These are phyloP conservation scores for Coemansia sp. DNA, from an alignment of 192 early-diverging fungal genomes.

Conservation along the genomic window DNA sequence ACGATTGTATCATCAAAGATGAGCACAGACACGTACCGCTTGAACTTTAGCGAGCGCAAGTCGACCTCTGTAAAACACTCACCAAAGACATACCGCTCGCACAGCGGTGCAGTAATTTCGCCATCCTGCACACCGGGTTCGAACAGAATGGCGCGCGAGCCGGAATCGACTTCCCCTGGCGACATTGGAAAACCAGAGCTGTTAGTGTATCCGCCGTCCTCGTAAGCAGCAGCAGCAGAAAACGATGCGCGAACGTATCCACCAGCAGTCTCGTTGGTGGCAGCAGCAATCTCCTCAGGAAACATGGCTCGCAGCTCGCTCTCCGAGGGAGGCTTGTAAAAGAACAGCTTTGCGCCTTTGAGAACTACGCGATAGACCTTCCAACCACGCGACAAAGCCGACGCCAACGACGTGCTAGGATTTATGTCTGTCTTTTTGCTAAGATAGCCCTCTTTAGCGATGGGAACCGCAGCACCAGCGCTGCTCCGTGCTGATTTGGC, in stretches of 20 bases:
- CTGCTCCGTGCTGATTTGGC: constrained; percentile 44
- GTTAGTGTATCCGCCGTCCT: constrained; percentile 17
- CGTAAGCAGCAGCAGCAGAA: constrained; percentile 19
- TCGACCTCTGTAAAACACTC: constrained; percentile 70
- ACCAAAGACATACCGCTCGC: constrained; percentile 63
- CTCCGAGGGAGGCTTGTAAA: constrained; percentile 66
- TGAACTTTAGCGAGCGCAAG: constrained; percentile 60
- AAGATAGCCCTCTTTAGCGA: constrained; percentile 65
- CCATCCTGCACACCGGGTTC: constrained; percentile 60
- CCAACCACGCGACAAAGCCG: constrained; percentile 66
- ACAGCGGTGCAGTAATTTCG: constrained; percentile 55
- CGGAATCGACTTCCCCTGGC: constrained; percentile 61
- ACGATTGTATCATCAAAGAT: constrained; percentile 67
- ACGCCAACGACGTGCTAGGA: constrained; percentile 58
- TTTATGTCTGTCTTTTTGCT: constrained; percentile 75
- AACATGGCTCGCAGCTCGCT: constrained; percentile 58
- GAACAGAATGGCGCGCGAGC: constrained; percentile 58
- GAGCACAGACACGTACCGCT: constrained; percentile 63
- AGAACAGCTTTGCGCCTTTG: constrained; percentile 73
- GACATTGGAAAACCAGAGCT: constrained; percentile 54
- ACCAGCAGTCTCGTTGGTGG: constrained; percentile 51
- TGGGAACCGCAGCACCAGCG: constrained; percentile 26
- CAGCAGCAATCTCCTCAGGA: constrained; percentile 53
- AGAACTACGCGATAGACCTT: constrained; percentile 73
- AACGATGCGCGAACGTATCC: constrained; percentile 44